Base-by-base conservation (phyloP, 108 stramenopile genomes). In the Epithemia pelagica region DNA sequence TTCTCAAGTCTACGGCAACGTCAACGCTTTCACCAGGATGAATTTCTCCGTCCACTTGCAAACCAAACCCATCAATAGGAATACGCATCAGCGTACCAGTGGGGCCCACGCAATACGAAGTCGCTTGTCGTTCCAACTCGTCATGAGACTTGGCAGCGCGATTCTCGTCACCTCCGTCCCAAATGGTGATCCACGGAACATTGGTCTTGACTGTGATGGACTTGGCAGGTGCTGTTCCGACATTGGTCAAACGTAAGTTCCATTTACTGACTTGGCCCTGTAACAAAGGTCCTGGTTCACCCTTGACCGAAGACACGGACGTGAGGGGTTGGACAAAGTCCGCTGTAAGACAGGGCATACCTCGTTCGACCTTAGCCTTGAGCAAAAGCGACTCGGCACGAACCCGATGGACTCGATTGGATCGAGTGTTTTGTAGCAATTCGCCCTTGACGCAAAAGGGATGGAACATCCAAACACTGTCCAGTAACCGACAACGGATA, bases 401-500 rank as follows among this genome's bases (percentile, higher is more conserved):
- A 59, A 78, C 76, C 61, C 88, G 78, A 64, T 78, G 84, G 22
- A 76, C 72, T 32, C 82, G 75, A 52, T 92, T 89, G 19, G 64
- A 24, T 59, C 77, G 71, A 52, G 88, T 89, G 65, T 92, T 80
- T 58, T 89, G 78, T 25, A 92, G 69, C 64, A 89, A 64, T 30
- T 82, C 82, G 1, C 91, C 88, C 10, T 61, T 72, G 32, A 89
- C 64, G 58, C 82, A 64, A 60, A 90, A 89, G 46, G 73, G 74
- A 73, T 93, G 89, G 64, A 81, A 87, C 29, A 90, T 61, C 92
- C 92, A 93, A 28, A 90, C 83, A 37, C 86, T 85, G 54, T 82
- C 82, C 0, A 81, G 78, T 20, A 93, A 60, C 63, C 80, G 81
- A 61, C 66, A 90, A 56, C 92, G 79, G 56, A 90, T 66, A 57